A percentile compares a stretch with the other conserved stretches of the same genome.
These are phyloP conservation scores for Amauroascus verrucosus DNA, from an alignment of 2,329 filamentous ascomycete species.

Conservation along the genomic window DNA sequence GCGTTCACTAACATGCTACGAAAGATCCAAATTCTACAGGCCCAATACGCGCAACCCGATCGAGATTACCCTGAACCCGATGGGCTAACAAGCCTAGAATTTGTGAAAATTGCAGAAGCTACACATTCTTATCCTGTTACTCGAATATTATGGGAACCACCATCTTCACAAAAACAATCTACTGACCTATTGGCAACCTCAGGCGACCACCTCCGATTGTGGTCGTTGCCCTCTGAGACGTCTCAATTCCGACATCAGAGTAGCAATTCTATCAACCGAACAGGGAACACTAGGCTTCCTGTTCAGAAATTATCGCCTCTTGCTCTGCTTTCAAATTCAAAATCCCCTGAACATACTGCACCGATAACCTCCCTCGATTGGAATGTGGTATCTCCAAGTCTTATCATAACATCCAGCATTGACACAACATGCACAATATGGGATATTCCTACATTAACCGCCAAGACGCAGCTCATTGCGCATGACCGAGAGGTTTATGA, in stretches of 20 bases:
- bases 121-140: constrained; percentile 97
- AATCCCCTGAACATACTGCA: constrained; percentile 95
- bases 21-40: constrained; percentile 94
- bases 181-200: constrained; percentile 92
- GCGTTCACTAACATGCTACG: constrained; percentile 11
- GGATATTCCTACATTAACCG: constrained; percentile 96
- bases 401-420: constrained; percentile 98
- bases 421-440: constrained; percentile 99
- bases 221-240: constrained; percentile 59
- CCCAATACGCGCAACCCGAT: constrained; percentile 61
- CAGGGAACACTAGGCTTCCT: constrained; percentile 51
- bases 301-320: constrained; percentile 81
- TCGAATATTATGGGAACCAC: constrained; percentile 88
- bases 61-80: constrained; percentile 52
- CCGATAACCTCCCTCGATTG: constrained; percentile 93
- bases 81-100: constrained; percentile 71
- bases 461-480: constrained; percentile 95
- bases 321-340: constrained; percentile 89
- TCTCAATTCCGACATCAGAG: constrained; percentile 48
- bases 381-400: constrained; percentile 92
- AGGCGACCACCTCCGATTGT: constrained; percentile 83
- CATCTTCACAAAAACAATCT: constrained; percentile 86
- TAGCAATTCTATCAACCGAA: constrained; percentile 59
- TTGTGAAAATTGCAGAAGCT: constrained; percentile 86
- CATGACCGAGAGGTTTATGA: constrained; percentile 99